These are phyloP conservation scores for Discostella pseudostelligera DNA, from an alignment of 108 stramenopile genomes.

Conservation along the genomic window DNA sequence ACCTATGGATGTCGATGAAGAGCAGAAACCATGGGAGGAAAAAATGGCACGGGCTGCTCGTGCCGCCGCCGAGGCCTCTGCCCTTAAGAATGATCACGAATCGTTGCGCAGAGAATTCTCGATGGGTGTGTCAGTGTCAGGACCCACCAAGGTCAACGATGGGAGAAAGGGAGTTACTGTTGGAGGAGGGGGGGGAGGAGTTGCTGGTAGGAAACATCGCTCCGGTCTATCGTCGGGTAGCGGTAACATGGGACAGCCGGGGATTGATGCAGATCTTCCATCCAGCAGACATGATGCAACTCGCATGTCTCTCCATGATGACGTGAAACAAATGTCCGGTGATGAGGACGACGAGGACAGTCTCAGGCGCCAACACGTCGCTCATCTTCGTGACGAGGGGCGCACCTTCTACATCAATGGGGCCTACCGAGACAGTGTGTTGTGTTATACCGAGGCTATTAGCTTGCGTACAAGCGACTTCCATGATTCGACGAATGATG, in stretches of 20 bases:
- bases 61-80: constrained; percentile 23
- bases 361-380: constrained; percentile 32
- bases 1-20: constrained; percentile 38
- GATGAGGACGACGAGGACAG: constrained; percentile 19
- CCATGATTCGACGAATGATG: constrained; percentile 26
- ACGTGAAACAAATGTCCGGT: background rate
- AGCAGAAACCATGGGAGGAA: constrained; percentile 36
- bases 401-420: constrained; percentile 51
- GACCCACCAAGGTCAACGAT: no score
- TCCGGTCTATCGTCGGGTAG: background rate
- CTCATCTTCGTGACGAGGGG: constrained; percentile 58
- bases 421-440: constrained; percentile 56
- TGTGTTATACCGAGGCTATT: constrained; percentile 61
- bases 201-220: background rate
- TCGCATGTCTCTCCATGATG: background rate
- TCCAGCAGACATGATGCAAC: background rate
- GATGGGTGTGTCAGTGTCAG: no score
- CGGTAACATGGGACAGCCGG: no score
- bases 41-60: constrained; percentile 26
- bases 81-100: constrained; percentile 45
- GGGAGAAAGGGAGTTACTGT: no score
- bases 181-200: constrained; percentile 6
- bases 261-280: background rate
- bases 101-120: constrained; percentile 35
- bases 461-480: constrained; percentile 26